phyloP scores from a whole-genome alignment of 2,329 filamentous ascomycete genomes.

The Botrytis fragariae region DNA sequence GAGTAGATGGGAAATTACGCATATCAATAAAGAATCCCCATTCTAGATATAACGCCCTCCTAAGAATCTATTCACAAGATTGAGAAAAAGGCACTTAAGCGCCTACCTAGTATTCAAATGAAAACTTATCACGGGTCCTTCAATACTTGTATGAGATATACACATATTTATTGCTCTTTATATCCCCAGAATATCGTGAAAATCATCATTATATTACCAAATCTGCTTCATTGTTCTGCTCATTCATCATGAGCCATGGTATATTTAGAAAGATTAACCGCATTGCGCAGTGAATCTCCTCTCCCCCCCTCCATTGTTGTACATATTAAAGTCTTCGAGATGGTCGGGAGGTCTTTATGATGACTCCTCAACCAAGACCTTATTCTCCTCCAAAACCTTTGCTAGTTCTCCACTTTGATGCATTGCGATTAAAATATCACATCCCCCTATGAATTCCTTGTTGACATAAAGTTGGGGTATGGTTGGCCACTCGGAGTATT shows the following conservation, averaged over 20 bases:
- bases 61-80: background rate
- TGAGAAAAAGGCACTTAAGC: background rate
- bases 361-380: conserved; percentile 59
- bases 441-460: conserved; percentile 96
- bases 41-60: background rate
- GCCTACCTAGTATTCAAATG: background rate
- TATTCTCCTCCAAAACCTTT: conserved; percentile 88
- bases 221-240: background rate
- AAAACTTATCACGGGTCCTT: background rate
- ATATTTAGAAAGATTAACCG: background rate
- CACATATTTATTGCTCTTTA: conserved; percentile 4
- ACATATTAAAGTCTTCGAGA: background rate
- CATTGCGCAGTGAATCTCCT: background rate
- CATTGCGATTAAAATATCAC: conserved; percentile 95
- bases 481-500: conserved; percentile 98
- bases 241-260: background rate
- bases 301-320: background rate
- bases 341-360: background rate
- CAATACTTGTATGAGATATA: background rate
- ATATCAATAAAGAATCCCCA: background rate
- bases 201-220: background rate
- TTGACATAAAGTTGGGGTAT: conserved; percentile 96
- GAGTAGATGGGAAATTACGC: background rate
- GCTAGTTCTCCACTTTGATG: conserved; percentile 93
- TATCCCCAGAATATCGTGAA: background rate